phyloP scores from a whole-genome alignment of 2,329 filamentous ascomycete species.

The Aspergillus fumigatus region DNA sequence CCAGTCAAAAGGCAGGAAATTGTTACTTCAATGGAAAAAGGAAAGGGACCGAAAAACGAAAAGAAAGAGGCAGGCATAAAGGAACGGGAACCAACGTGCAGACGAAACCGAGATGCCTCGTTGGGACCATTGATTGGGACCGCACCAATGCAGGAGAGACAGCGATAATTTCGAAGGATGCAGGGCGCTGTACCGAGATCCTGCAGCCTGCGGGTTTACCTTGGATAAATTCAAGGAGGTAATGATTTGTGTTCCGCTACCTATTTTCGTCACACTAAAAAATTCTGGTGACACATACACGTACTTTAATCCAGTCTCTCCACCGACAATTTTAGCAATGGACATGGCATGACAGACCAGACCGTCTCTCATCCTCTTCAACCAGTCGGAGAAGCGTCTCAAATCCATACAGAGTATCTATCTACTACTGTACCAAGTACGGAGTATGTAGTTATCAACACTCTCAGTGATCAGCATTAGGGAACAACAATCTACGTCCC shows the following conservation, averaged over 20 bases:
- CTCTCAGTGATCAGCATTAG: neutral
- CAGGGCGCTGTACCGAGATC: slow-evolving; percentile 11
- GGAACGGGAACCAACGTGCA: slow-evolving; percentile 13
- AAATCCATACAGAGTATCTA: too few species aligned
- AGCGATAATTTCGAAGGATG: slow-evolving; percentile 1
- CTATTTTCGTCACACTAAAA: neutral
- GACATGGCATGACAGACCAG: neutral
- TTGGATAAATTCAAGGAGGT: neutral
- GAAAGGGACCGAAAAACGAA: neutral
- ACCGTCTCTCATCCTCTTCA: neutral
- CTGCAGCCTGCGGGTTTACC: slow-evolving; percentile 18
- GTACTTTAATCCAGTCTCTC: neutral
- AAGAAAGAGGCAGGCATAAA: neutral
- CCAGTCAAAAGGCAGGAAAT: neutral
- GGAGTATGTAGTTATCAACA: neutral
- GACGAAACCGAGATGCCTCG: neutral
- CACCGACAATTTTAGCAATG: neutral
- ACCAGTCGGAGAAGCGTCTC: too few species aligned
- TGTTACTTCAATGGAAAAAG: neutral
- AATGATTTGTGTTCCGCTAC: neutral
- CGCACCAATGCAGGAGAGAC: slow-evolving; percentile 1
- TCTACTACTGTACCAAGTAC: too few species aligned
- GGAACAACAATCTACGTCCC: neutral
- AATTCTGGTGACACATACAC: neutral
- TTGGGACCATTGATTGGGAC: too few species aligned